Base-by-base conservation (phyloP, 805 yeast species). In the Wickerhamomyces pijperi region DNA sequence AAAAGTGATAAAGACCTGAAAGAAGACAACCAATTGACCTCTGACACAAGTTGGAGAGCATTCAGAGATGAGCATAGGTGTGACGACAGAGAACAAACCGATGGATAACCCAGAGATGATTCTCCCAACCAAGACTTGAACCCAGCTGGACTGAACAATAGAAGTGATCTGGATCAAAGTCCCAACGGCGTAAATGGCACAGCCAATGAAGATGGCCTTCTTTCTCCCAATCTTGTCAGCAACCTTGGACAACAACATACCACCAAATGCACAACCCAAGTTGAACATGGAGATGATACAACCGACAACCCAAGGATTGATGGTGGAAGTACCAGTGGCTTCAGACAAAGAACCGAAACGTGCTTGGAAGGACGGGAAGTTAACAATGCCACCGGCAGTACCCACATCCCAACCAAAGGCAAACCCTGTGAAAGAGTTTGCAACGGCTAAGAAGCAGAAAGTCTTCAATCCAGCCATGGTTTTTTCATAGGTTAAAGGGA, bases 401-500 rank as follows among this genome's bases (percentile, higher is more conserved):
- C 86, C 87, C 38, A 84, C 80, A 64, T 79, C 87, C 70, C 79
- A 79, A 43, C 87, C 87, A 52, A 76, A 78, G 34, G 78, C 76
- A 51, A 73, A 77, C 38, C 85, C 86, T 53, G 82, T 80, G 46
- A 78, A 78, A 13, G 83, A 79, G 40, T 76, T 70, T 38, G 70
- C 48, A n/a, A 67, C 13, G 29, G 29, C 29, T 12, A 25, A 25
- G n/a, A 8, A 9, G 25, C 9, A 6, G 11, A 21, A 21, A 6
- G 6, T 21, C 25, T 21, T 21, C 25, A 21, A 21, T 11, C 11
- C 9, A 11, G 11, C 6, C 6, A 21, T 6, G 25, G 25, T 7
- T 11, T 21, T 21, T 6, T 21, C 11, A 21, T 7, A 21, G 25
- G 25, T 7, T 11, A 21, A 21, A n/a, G n/a, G n/a, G n/a, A n/a